phyloP scores from a whole-genome alignment of 2,329 filamentous ascomycete genomes.

The Madurella mycetomatis region DNA sequence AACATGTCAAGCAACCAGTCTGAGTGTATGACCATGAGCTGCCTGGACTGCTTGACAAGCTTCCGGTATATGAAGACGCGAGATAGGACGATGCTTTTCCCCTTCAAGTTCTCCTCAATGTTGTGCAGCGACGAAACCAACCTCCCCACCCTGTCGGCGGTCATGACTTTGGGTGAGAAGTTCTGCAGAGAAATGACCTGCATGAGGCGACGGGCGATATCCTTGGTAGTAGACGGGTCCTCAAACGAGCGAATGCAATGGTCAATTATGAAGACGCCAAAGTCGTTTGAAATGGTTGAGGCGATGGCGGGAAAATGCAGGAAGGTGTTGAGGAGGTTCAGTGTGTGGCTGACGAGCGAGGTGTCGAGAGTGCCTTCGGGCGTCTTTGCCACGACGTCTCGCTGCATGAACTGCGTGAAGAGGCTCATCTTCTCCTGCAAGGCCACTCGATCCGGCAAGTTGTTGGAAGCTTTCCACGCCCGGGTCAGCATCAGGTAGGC shows the following conservation, averaged over 20 bases:
- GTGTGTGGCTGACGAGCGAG: conserved; percentile 69
- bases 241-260: conserved; percentile 71
- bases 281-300: conserved; percentile 68
- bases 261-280: conserved; percentile 74
- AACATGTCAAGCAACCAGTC: conserved; percentile 83
- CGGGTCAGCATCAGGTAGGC: conserved; percentile 78
- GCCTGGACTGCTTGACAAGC: conserved; percentile 66
- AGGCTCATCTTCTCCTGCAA: conserved; percentile 71
- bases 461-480: conserved; percentile 75
- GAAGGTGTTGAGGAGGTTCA: conserved; percentile 73
- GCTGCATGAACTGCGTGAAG: conserved; percentile 75
- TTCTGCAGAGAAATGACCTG: conserved; percentile 76
- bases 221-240: conserved; percentile 66
- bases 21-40: conserved; percentile 64
- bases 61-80: conserved; percentile 75
- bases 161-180: conserved; percentile 72
- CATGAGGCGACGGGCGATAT: conserved; percentile 73
- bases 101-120: conserved; percentile 68
- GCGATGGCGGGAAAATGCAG: conserved; percentile 70
- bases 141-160: conserved; percentile 61
- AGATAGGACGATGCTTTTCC: conserved; percentile 75
- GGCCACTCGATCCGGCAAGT: conserved; percentile 69
- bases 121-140: conserved; percentile 67
- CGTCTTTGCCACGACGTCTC: conserved; percentile 67
- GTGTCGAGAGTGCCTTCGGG: conserved; percentile 55